Evolutionary conservation across 331 rosid genomes (phyloP), one percentile per base, ranked within the genome.

Genomic region (Prunus yedoensis): DNA sequence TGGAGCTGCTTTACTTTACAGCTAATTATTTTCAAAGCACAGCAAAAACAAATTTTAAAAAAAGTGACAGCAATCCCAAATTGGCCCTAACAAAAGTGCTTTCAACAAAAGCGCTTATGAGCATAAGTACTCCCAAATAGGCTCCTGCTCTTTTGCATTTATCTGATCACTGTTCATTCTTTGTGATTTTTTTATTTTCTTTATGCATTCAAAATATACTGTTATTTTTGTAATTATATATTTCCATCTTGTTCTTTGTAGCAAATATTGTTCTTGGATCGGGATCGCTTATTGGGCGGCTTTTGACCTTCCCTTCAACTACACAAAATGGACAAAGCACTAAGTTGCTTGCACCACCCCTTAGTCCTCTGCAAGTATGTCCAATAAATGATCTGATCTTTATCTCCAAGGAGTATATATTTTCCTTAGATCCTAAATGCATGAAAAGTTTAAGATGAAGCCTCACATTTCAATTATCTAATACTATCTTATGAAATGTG

Each of bases 311-410:
- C 74, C 71, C 87, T 75, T 78, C 85, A 71, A 67, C 60, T 56
- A 49, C 75, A 21, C 78, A 76, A 77, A 83, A 72, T 81, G 80
- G 85, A 75, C 80, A 77, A 86, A 74, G 28, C 57, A 74, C 79
- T 74, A 76, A 79, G 82, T 65, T 85, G 77, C 73, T 76, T 69
- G 76, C 84, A 79, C 74, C 87, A 47, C 47, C 97, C 63, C 90
- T 89, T 76, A 87, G 88, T 79, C 90, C 84, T 65, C 66, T 90
- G 74, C 97, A 90, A 96, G 99, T 94, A 83, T 81, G 72, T 84
- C 66, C 46, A 35, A n/a, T 17, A 8, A 52, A 25, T 52, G 70
- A 68, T 46, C 59, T 47, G 21, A 64, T 66, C 66, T 73, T 77
- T 47, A 45, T 51, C 28, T 32, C 54, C 21, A 17, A 5, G 10